Base-by-base conservation (phyloP, 768 basidiomycete species). In the Auricularia sp. region DNA sequence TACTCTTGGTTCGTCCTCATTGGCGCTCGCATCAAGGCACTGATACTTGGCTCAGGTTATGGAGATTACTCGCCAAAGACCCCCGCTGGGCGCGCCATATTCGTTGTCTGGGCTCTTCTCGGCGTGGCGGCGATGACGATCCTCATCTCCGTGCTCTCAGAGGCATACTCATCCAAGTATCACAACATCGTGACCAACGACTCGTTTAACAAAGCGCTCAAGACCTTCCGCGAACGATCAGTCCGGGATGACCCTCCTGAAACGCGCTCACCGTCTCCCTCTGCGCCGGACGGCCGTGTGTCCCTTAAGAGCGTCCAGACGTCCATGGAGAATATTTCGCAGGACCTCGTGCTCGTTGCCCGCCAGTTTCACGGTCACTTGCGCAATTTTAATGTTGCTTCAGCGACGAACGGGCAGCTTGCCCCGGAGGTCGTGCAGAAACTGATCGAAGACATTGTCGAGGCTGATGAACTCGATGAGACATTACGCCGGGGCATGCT, bases 111-210 rank as follows among this genome's bases (percentile, higher is more conserved):
- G 90, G 87, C 90, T 0, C 72, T 92, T 42, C 74, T 90, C 6
- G 91, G 89, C 16, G 86, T 91, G 14, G 88, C 80, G 1, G 84
- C 87, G 1, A 83, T 91, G 84, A 89, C 90, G 0, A 83, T 88
- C 34, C 77, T 91, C 14, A 79, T 91, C 65, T 87, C 89, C 6
- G 87, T 90, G 61, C 68, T 88, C 35, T 80, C 85, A 21, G 89
- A 91, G 67, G 84, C 83, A 2, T 87, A 84, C 66, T 84, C 84
- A 0, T 80, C 77, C 3, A 79, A 82, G n/a, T 91, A 90, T 72
- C 84, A 87, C 68, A 76, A 72, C 18, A 29, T 36, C 34, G 10
- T 63, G 16, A 29, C 34, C 12, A 29, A 63, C 62, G n/a, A 47
- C 35, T 71, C 76, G 1, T 80, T 85, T 67, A 76, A 77, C 36